These are phyloP conservation scores for Naganishia sp. DNA, from an alignment of 1,284 basidiomycete genomes.

Conservation along the genomic window DNA sequence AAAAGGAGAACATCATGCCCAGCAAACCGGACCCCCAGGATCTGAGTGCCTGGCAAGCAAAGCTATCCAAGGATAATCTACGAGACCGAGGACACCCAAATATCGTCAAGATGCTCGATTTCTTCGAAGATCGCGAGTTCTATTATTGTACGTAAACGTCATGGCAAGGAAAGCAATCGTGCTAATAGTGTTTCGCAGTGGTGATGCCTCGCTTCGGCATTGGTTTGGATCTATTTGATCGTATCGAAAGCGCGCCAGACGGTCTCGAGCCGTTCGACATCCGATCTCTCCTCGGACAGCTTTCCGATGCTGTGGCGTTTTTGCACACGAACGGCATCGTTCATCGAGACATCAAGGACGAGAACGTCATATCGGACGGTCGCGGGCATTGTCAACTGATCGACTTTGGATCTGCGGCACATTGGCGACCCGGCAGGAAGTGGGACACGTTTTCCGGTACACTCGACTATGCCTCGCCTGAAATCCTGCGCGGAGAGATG, in stretches of 20 bases:
- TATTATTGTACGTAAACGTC: slow-evolving; percentile 71
- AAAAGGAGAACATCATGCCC: not conserved
- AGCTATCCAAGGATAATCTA: slow-evolving; percentile 26
- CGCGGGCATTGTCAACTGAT: slow-evolving; percentile 77
- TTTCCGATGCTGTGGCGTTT: slow-evolving; percentile 88
- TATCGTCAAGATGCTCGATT: slow-evolving; percentile 88
- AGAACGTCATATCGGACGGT: slow-evolving; percentile 73
- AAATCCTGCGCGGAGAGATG: slow-evolving; percentile 90
- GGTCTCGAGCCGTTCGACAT: slow-evolving; percentile 77
- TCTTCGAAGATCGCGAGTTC: slow-evolving; percentile 96
- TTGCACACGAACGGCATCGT: slow-evolving; percentile 90
- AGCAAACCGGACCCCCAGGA: slow-evolving; percentile 12
- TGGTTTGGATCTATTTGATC: slow-evolving; percentile 83
- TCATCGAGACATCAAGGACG: slow-evolving; percentile 97
- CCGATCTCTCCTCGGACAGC: slow-evolving; percentile 86
- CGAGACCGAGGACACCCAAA: slow-evolving; percentile 52
- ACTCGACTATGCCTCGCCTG: slow-evolving; percentile 94
- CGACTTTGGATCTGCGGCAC: slow-evolving; percentile 75
- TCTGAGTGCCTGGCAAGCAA: slow-evolving; percentile 28
- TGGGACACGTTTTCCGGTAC: slow-evolving; percentile 89
- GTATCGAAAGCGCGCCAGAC: slow-evolving; percentile 84
- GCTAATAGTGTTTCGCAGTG: slow-evolving; percentile 36
- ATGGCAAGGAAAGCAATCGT: not conserved
- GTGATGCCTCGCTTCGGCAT: slow-evolving; percentile 59
- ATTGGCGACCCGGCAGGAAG: slow-evolving; percentile 77